Evolutionary conservation across 129 eudicot genomes (phyloP).

Genomic region (Flaveria linearis): DNA sequence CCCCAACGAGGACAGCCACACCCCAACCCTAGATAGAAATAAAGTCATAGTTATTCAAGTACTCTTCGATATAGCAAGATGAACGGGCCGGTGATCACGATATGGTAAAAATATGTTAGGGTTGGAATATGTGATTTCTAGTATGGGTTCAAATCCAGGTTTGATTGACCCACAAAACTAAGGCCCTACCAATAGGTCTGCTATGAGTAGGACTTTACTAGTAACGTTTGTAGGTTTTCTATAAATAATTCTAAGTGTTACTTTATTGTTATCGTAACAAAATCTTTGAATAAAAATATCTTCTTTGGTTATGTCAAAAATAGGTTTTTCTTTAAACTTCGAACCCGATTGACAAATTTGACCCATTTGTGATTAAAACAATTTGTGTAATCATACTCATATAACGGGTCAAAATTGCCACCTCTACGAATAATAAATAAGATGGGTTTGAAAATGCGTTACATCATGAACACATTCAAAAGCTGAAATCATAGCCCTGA

Average conservation of each 20-base stretch:
- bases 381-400: neutral
- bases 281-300: neutral
- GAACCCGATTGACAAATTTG: neutral
- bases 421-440: neutral
- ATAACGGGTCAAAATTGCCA: neutral
- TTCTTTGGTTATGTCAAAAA: neutral
- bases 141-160: too few species aligned
- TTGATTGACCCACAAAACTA: too few species aligned
- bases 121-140: neutral
- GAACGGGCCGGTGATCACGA: too few species aligned
- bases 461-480: constrained; percentile 75
- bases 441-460: constrained; percentile 12
- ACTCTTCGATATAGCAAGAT: neutral
- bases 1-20: constrained; percentile 74
- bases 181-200: too few species aligned
- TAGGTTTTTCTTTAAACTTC: neutral
- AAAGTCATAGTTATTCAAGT: neutral
- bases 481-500: constrained; percentile 62
- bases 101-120: too few species aligned
- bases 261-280: neutral
- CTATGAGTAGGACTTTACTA: too few species aligned
- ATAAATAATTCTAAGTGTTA: neutral
- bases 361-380: neutral
- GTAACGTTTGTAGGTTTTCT: neutral
- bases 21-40: constrained; percentile 59